Conservation (phyloP, 2,329 filamentous ascomycete species). For the Allantophomopsis lycopodina region DNA sequence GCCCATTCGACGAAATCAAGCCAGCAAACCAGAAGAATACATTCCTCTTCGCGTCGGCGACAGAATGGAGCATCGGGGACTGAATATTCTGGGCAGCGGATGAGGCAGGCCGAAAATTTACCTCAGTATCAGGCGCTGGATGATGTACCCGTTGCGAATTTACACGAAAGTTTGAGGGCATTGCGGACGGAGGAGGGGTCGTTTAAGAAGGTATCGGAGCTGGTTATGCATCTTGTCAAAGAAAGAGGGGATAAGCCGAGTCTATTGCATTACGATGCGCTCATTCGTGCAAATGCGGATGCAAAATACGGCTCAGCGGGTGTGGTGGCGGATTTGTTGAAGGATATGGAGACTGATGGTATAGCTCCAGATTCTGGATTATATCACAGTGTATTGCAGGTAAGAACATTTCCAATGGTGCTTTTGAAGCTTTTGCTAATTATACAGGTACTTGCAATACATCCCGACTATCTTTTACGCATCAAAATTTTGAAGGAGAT, state of each 20-base stretch:
- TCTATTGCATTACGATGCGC: slow-evolving; percentile 53
- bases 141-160: slow-evolving; percentile 14
- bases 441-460: slow-evolving; percentile 54
- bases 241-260: slow-evolving; percentile 40
- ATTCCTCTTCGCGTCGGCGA: too few species aligned
- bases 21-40: too few species aligned
- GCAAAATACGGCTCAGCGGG: slow-evolving; percentile 49
- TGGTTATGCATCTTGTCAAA: slow-evolving; percentile 45
- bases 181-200: slow-evolving; percentile 22
- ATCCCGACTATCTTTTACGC: slow-evolving; percentile 73
- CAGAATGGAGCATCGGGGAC: too few species aligned
- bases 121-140: not conserved
- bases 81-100: too few species aligned
- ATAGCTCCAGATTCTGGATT: slow-evolving; percentile 51
- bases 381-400: slow-evolving; percentile 60
- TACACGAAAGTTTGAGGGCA: slow-evolving; percentile 34
- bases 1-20: too few species aligned
- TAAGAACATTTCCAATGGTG: slow-evolving; percentile 19
- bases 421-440: not conserved
- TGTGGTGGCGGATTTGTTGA: slow-evolving; percentile 47
- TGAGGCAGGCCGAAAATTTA: not conserved
- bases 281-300: slow-evolving; percentile 60
- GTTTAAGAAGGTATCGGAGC: slow-evolving; percentile 22
- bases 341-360: slow-evolving; percentile 52
- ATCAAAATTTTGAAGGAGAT: slow-evolving; percentile 59